phyloP scores from a whole-genome alignment of 805 yeast species.

The Brettanomyces bruxellensis region DNA sequence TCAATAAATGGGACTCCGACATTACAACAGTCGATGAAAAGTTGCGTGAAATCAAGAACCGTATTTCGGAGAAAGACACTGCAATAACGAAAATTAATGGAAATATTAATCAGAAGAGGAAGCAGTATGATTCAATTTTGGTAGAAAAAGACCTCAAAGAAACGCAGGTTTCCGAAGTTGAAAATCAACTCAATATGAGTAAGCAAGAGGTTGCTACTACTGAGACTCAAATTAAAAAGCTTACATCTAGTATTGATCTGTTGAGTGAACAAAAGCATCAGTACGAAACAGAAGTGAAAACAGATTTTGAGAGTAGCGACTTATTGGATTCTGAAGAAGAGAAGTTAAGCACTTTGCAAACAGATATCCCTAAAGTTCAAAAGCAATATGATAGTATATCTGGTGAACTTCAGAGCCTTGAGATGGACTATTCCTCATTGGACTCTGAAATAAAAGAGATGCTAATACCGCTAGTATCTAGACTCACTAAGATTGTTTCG shows the following conservation, averaged over 20 bases:
- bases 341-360: slow-evolving; percentile 28
- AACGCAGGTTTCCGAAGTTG: slow-evolving; percentile 31
- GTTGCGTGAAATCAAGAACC: slow-evolving; percentile 28
- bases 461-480: slow-evolving; percentile 41
- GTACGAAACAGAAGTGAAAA: slow-evolving; percentile 38
- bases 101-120: slow-evolving; percentile 26
- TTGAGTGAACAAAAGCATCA: slow-evolving; percentile 32
- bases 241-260: slow-evolving; percentile 26
- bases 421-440: slow-evolving; percentile 35
- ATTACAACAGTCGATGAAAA: slow-evolving; percentile 31
- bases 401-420: slow-evolving; percentile 32
- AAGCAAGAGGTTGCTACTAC: slow-evolving; percentile 35
- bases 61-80: slow-evolving; percentile 38
- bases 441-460: slow-evolving; percentile 53
- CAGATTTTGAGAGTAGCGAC: slow-evolving; percentile 41
- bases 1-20: slow-evolving; percentile 44
- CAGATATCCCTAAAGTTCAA: slow-evolving; percentile 30
- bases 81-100: slow-evolving; percentile 43
- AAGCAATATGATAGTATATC: slow-evolving; percentile 31
- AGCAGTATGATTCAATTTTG: slow-evolving; percentile 34
- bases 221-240: slow-evolving; percentile 27
- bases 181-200: slow-evolving; percentile 31
- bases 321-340: slow-evolving; percentile 41
- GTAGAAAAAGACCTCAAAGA: slow-evolving; percentile 35
- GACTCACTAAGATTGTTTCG: slow-evolving; percentile 18